Percentiles rank a stretch among this genome's conserved stretches.
These are phyloP conservation scores for Hymenoscyphus fraxineus DNA, from an alignment of 2,329 filamentous ascomycete species.

Conservation along the genomic window DNA sequence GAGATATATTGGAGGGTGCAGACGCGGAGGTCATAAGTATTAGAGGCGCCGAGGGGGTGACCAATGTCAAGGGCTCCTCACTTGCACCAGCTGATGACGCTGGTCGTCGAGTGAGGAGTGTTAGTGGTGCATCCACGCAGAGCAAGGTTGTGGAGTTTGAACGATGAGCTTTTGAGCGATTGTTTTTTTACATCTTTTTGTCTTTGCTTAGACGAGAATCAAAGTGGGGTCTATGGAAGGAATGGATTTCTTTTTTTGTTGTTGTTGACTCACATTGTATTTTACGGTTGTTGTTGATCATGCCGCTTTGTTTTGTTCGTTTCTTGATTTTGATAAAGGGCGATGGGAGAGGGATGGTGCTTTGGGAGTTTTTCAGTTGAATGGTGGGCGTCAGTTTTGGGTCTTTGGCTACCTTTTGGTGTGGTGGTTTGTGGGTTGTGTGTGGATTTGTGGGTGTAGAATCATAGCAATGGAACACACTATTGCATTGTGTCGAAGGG, in stretches of 20 bases:
- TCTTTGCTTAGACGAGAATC: background rate
- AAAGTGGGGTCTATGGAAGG: background rate
- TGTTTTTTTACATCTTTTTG: background rate
- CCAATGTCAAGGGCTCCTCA: conserved; percentile 17
- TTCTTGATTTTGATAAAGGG: background rate
- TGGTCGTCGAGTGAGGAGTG: conserved; percentile 28
- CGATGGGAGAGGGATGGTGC: background rate
- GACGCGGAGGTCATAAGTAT: conserved; percentile 61
- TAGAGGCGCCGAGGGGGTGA: conserved; percentile 31
- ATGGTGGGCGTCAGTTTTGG: background rate
- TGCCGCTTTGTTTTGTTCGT: background rate
- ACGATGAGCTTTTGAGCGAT: conserved; percentile 20
- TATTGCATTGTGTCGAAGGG: background rate
- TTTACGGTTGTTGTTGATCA: background rate
- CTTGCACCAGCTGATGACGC: conserved; percentile 20
- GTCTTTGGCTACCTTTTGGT: background rate
- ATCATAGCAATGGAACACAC: background rate
- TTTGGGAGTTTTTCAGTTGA: conserved; percentile 1
- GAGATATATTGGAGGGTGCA: conserved; percentile 68
- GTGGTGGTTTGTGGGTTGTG: background rate
- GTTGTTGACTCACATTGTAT: background rate
- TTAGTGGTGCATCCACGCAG: conserved; percentile 32
- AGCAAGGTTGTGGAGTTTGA: conserved; percentile 46
- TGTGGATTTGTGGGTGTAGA: background rate
- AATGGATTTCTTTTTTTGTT: background rate